Percentiles rank a stretch among this genome's conserved stretches.
Evolutionary conservation across 164 flowering plant species (phyloP).

Genomic region (Liquidambar formosana): DNA sequence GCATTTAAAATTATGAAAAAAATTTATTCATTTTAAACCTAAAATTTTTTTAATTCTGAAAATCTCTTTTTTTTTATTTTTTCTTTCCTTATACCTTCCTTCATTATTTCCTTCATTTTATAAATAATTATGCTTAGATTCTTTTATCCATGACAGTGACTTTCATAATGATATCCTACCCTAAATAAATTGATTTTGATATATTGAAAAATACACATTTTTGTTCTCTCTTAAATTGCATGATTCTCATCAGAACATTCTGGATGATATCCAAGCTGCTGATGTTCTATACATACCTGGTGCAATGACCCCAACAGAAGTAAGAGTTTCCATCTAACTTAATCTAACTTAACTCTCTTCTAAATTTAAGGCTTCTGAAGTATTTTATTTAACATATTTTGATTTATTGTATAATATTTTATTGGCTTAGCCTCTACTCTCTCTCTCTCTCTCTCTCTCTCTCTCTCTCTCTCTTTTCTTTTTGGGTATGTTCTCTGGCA

Average conservation of each 20-base stretch:
- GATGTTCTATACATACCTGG: slow-evolving; percentile 80
- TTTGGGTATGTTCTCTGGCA: not conserved
- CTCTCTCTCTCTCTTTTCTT: not conserved
- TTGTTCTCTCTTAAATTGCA: slow-evolving; percentile 5
- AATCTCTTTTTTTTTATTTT: not conserved
- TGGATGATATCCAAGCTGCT: slow-evolving; percentile 35
- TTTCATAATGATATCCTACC: not conserved
- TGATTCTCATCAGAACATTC: slow-evolving; percentile 44
- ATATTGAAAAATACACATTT: not conserved
- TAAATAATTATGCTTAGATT: not conserved
- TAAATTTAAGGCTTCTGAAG: too few relatives aligned
- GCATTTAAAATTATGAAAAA: not conserved
- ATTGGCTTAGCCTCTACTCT: not conserved
- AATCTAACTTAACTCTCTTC: too few relatives aligned
- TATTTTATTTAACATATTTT: not conserved
- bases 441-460: not conserved
- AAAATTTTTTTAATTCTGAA: not conserved
- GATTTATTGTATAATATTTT: not conserved
- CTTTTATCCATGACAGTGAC: not conserved
- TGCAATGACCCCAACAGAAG: slow-evolving; percentile 89
- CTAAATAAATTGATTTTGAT: not conserved
- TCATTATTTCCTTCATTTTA: not conserved
- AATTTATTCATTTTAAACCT: not conserved
- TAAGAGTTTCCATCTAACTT: slow-evolving; percentile 18
- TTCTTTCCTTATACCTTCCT: not conserved